Conservation (phyloP, 192 early-diverging fungal genomes). For the Coemansia aciculifera region DNA sequence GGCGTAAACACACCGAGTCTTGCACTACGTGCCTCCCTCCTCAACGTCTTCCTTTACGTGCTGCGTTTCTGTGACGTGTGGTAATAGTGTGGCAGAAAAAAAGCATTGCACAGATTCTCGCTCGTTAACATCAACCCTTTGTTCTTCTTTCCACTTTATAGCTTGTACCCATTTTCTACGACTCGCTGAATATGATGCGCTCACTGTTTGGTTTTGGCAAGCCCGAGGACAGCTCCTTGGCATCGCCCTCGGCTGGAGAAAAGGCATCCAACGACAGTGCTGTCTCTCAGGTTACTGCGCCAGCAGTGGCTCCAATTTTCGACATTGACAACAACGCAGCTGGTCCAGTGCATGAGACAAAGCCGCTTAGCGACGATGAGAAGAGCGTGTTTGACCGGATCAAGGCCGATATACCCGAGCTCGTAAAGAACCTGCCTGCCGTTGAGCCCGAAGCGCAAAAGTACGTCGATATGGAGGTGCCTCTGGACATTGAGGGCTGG, state of each 20-base stretch:
- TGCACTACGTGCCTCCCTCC: neutral
- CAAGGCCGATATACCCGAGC: conserved; percentile 47
- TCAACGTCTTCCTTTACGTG: neutral
- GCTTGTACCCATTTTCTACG: neutral
- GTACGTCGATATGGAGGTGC: conserved; percentile 35
- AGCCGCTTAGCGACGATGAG: conserved; percentile 40
- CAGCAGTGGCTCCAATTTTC: conserved; percentile 24
- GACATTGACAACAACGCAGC: conserved; percentile 13
- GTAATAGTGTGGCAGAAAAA: neutral
- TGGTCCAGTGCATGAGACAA: conserved; percentile 34
- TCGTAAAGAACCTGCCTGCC: conserved; percentile 40
- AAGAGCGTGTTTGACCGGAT: conserved; percentile 35
- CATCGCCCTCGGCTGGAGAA: conserved; percentile 24
- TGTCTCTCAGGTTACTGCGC: neutral
- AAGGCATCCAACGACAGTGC: conserved; percentile 14
- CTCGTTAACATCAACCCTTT: neutral
- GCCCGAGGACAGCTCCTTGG: conserved; percentile 22
- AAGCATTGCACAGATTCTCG: neutral
- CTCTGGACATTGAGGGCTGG: conserved; percentile 52
- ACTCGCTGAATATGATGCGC: conserved; percentile 24
- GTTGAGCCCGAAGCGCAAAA: conserved; percentile 27
- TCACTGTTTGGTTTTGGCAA: conserved; percentile 47
- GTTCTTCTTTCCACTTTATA: neutral
- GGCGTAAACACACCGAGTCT: neutral
- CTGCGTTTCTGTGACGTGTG: neutral